Evolutionary conservation across 352 stramenopile genomes (phyloP).

Genomic region (Phytophthora tubulina): DNA sequence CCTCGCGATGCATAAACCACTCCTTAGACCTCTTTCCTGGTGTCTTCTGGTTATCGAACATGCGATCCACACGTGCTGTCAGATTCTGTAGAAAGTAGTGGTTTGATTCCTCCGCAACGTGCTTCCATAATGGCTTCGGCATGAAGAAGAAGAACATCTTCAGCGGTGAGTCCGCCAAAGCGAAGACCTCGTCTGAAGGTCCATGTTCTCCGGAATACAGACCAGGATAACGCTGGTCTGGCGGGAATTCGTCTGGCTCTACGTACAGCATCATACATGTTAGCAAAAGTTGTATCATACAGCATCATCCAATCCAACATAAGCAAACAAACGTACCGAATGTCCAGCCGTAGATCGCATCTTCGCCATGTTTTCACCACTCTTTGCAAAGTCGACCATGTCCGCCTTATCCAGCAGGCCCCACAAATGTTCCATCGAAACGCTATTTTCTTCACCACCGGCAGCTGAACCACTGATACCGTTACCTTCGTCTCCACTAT

Average conservation of each 20-base stretch:
- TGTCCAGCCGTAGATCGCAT: constrained; percentile 6
- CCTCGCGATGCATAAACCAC: neutral
- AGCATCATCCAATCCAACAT: no score
- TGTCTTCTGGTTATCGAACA: constrained; percentile 16
- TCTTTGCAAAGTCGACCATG: constrained; percentile 2
- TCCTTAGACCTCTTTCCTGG: constrained; percentile 1
- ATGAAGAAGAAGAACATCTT: constrained; percentile 18
- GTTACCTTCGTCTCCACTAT: no score
- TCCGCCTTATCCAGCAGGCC: neutral
- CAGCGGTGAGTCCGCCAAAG: constrained; percentile 4
- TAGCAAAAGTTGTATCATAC: constrained; percentile 17
- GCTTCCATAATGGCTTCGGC: constrained; percentile 2
- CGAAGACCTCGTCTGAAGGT: no score
- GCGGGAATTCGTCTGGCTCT: constrained; percentile 1
- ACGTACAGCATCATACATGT: constrained; percentile 7
- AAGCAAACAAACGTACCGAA: constrained; percentile 14
- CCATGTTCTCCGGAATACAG: neutral
- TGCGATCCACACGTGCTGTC: neutral
- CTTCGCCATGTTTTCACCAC: neutral
- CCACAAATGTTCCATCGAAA: no score
- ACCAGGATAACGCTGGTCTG: neutral
- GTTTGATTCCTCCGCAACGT: constrained; percentile 3
- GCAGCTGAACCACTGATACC: no score
- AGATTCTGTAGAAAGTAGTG: constrained; percentile 9
- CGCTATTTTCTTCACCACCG: no score